A percentile compares a stretch with the other conserved stretches of the same genome.
Evolutionary conservation across 805 yeast species (phyloP).

Genomic region (Kazachstania africana): DNA sequence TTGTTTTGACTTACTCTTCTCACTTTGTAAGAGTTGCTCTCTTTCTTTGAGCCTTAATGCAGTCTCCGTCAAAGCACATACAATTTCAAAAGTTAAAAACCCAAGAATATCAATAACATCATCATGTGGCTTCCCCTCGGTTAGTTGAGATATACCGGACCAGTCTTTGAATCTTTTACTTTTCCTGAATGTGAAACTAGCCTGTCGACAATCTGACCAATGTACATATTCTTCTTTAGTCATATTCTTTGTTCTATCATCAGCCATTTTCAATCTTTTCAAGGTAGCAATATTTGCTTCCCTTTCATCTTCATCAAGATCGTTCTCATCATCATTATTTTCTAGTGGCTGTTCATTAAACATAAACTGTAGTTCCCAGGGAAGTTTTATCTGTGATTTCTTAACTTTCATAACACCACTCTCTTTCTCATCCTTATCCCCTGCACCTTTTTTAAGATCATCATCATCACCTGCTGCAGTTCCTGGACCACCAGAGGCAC

Average conservation of each 20-base stretch:
- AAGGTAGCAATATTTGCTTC: slow-evolving; percentile 84
- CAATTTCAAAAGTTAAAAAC: slow-evolving; percentile 91
- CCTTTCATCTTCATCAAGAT: slow-evolving; percentile 76
- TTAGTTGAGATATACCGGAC: slow-evolving; percentile 76
- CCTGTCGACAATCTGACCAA: slow-evolving; percentile 98
- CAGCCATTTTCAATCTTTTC: slow-evolving; percentile 82
- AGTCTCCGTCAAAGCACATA: slow-evolving; percentile 85
- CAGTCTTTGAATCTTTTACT: slow-evolving; percentile 92
- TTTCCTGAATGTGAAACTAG: slow-evolving; percentile 89
- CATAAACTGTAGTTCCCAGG: slow-evolving; percentile 95
- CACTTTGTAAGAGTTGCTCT: slow-evolving; percentile 40
- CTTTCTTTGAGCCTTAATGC: slow-evolving; percentile 70
- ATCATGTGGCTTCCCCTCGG: slow-evolving; percentile 88
- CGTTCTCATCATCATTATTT: slow-evolving; percentile 50
- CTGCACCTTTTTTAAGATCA: slow-evolving; percentile 19
- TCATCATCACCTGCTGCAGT: slow-evolving; percentile 24
- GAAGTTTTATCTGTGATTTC: slow-evolving; percentile 70
- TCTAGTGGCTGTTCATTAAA: slow-evolving; percentile 81
- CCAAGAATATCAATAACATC: slow-evolving; percentile 95
- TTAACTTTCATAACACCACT: slow-evolving; percentile 43
- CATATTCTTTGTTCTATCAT: slow-evolving; percentile 87
- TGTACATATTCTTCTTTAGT: slow-evolving; percentile 96
- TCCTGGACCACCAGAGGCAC: slow-evolving; percentile 33
- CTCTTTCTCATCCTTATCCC: slow-evolving; percentile 32
- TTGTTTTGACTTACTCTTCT: slow-evolving; percentile 27